Percentiles rank a stretch among this genome's conserved stretches.
phyloP scores from a whole-genome alignment of 2,329 filamentous ascomycete genomes.

The Pseudogymnoascus sp. region DNA sequence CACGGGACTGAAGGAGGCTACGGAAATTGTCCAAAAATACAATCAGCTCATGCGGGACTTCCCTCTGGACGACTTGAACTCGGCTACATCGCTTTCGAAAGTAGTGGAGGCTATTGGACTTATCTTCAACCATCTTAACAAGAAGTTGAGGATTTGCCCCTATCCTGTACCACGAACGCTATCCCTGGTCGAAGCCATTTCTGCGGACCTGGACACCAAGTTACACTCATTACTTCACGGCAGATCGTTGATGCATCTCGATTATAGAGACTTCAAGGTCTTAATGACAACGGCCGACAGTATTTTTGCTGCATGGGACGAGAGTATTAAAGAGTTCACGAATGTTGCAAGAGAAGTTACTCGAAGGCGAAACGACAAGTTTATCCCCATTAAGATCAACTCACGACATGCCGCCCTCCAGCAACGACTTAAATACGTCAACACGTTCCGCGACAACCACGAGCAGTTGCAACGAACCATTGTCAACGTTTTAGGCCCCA shows the following conservation, averaged over 20 bases:
- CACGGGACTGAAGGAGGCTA: conserved; percentile 90
- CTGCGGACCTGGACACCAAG: conserved; percentile 79
- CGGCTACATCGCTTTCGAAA: conserved; percentile 81
- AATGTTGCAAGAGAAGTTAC: conserved; percentile 95
- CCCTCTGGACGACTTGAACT: conserved; percentile 79
- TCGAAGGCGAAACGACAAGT: conserved; percentile 88
- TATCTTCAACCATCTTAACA: conserved; percentile 93
- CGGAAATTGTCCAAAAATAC: conserved; percentile 95
- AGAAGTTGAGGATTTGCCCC: conserved; percentile 91
- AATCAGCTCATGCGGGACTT: conserved; percentile 99
- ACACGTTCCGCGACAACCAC: conserved; percentile 91
- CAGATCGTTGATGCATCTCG: conserved; percentile 80
- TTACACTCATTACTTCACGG: conserved; percentile 82
- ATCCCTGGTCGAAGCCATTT: conserved; percentile 94
- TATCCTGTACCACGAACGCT: conserved; percentile 90
- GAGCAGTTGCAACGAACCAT: conserved; percentile 97
- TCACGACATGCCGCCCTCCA: conserved; percentile 84
- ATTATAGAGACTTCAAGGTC: conserved; percentile 80
- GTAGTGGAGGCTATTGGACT: conserved; percentile 80
- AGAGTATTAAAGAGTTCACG: conserved; percentile 94
- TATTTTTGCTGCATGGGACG: conserved; percentile 91
- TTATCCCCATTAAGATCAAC: conserved; percentile 94
- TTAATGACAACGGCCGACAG: conserved; percentile 77
- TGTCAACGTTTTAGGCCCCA: conserved; percentile 86
- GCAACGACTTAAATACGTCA: conserved; percentile 85